Percentiles rank a stretch among this genome's conserved stretches.
phyloP scores from a whole-genome alignment of 371 early-diverging fungal species.

The Rhizopus microsporus region DNA sequence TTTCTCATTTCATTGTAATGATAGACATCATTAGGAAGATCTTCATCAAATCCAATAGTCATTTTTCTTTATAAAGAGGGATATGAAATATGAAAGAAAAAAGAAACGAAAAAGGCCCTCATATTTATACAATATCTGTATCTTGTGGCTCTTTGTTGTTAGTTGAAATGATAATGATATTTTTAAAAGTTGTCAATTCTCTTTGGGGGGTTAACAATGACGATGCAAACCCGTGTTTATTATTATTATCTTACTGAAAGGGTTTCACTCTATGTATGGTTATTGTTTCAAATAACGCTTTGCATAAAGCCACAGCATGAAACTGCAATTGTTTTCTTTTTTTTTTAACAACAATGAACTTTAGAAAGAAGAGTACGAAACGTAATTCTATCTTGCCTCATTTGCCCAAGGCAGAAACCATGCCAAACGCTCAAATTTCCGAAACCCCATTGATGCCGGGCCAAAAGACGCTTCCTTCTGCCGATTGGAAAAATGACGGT shows the following conservation, averaged over 20 bases:
- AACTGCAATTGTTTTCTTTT: constrained; percentile 3
- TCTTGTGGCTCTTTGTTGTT: background rate
- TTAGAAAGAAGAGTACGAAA: constrained; percentile 7
- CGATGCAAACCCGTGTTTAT: too few species aligned
- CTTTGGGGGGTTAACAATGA: too few species aligned
- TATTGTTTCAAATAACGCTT: background rate
- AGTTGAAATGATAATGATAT: background rate
- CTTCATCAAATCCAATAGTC: constrained; percentile 52
- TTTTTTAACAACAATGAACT: background rate
- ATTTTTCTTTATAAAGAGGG: constrained; percentile 16
- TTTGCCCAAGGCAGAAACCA: constrained; percentile 36
- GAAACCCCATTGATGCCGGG: constrained; percentile 22
- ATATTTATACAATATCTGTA: constrained; percentile 1
- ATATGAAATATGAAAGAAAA: background rate
- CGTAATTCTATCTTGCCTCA: constrained; percentile 34
- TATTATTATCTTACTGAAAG: background rate
- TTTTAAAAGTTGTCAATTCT: background rate
- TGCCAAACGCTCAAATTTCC: constrained; percentile 21
- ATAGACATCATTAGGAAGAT: constrained; percentile 50
- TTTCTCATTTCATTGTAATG: constrained; percentile 50
- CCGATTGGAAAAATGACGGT: constrained; percentile 10
- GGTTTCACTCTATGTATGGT: constrained; percentile 4
- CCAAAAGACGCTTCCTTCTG: constrained; percentile 17
- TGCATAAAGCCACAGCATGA: background rate
- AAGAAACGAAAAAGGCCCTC: background rate